Conservation (phyloP, 2,329 filamentous ascomycete genomes). For the Phialocephala sp. region DNA sequence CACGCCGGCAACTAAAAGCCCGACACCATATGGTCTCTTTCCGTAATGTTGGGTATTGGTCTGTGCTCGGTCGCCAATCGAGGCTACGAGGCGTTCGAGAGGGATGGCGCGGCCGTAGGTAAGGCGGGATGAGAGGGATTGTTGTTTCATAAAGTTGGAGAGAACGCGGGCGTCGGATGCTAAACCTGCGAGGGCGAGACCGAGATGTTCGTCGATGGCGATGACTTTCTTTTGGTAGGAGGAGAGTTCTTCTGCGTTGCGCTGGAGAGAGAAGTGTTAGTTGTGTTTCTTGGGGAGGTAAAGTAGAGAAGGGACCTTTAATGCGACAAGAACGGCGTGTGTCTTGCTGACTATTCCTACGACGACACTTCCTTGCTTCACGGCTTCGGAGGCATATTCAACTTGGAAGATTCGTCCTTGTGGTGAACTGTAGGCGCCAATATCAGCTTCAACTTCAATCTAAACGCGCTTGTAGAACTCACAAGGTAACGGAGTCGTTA, state of each 20-base stretch:
- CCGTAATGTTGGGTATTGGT: constrained; percentile 98
- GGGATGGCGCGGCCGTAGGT: constrained; percentile 95
- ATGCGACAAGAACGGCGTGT: constrained; percentile 91
- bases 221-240: constrained; percentile 99
- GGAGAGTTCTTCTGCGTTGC: constrained; percentile 98
- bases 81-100: constrained; percentile 83
- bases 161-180: constrained; percentile 98
- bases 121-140: constrained; percentile 92
- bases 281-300: constrained; percentile 5
- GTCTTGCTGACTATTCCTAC: constrained; percentile 98
- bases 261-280: constrained; percentile 56
- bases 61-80: constrained; percentile 96
- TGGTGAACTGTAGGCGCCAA: constrained; percentile 72
- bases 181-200: constrained; percentile 93
- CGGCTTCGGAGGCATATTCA: constrained; percentile 97
- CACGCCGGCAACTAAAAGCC: constrained; percentile 88
- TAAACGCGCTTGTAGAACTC: constrained; percentile 48
- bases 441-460: constrained; percentile 8
- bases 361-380: constrained; percentile 98
- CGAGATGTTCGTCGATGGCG: constrained; percentile 92
- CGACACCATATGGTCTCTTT: constrained; percentile 94
- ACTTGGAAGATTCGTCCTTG: constrained; percentile 99
- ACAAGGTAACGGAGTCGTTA: constrained; percentile 99
- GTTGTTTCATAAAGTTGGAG: constrained; percentile 99
- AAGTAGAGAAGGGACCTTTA: constrained; percentile 72